A percentile compares a stretch with the other conserved stretches of the same genome.
These are phyloP conservation scores for Sugiyamaella pinicola DNA, from an alignment of 1,139 yeast species.

Conservation along the genomic window DNA sequence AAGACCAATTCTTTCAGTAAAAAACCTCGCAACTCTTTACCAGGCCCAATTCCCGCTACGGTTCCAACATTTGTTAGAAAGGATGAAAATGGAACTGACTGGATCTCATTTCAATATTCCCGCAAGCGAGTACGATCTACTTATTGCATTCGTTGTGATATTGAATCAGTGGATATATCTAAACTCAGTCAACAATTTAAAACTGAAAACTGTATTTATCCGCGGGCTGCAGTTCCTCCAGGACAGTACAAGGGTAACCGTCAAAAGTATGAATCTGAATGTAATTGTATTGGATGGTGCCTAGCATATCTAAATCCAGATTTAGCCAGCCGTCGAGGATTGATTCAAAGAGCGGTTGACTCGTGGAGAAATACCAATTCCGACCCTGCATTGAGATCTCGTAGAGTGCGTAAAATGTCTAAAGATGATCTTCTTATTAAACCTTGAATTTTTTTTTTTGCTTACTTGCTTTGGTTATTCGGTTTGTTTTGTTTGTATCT, in stretches of 20 bases:
- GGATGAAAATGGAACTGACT: conserved; percentile 42
- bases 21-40: conserved; percentile 13
- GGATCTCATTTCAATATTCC: conserved; percentile 44
- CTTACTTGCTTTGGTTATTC: no score
- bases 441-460: no score
- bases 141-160: conserved; percentile 43
- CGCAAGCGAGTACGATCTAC: conserved; percentile 38
- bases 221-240: conserved; percentile 48
- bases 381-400: conserved; percentile 47
- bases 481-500: no score
- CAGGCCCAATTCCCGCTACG: conserved; percentile 34
- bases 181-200: conserved; percentile 42
- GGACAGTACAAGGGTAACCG: conserved; percentile 50
- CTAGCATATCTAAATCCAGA: conserved; percentile 47
- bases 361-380: conserved; percentile 51
- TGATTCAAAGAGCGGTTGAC: conserved; percentile 54
- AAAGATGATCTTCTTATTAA: conserved; percentile 22
- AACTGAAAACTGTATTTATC: conserved; percentile 49
- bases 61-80: conserved; percentile 33
- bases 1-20: background rate
- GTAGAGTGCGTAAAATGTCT: conserved; percentile 41
- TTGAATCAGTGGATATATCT: conserved; percentile 37
- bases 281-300: conserved; percentile 53
- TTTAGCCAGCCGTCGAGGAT: conserved; percentile 47
- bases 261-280: conserved; percentile 48